Evolutionary conservation across 306 rosid species (phyloP), one percentile per base, ranked within the genome.

Genomic region (barrel medic (Medicago truncatula)): DNA sequence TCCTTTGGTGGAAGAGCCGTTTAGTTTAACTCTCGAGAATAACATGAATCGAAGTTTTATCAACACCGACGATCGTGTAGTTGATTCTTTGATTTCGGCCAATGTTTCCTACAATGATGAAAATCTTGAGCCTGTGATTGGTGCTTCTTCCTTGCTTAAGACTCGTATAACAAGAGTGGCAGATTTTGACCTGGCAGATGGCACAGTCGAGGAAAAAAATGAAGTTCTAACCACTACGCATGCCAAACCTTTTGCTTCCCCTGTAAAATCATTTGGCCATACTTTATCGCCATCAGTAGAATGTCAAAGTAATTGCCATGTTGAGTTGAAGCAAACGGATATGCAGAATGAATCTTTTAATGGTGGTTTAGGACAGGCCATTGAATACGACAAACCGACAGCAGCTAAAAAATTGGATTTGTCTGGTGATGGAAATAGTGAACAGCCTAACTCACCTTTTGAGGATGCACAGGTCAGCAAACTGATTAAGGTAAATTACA

Each of bases 1-100:
- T 69, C 71, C 78, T 82, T 74, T 80, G 47, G 88, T 73, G 60
- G 82, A 88, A 60, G 82, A 59, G 28, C 75, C 83, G 58, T 69
- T 53, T 68, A 82, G 50, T 76, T 72, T 74, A 43, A 81, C 82
- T 76, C 79, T 58, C 52, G 71, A 66, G 70, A 81, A 65, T 71
- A 52, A 62, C n/a, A 82, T 76, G 73, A 71, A 52, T 72, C 56
- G 64, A 74, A 70, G 54, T 62, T 82, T 86, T 78, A 73, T 80
- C 78, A 67, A 71, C 70, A 47, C 77, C 10, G 83, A 73, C 23
- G 79, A 50, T 60, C 49, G 53, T 83, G 87, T 50, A 75, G 67
- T 63, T 78, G 58, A 47, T 53, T 75, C 82, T 73, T 76, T 74
- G 43, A 58, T 70, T 77, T 47, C 76, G 31, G 60, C 57, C 6